Base-by-base conservation (phyloP, 768 basidiomycete genomes). In the Hypholoma fasciculare region DNA sequence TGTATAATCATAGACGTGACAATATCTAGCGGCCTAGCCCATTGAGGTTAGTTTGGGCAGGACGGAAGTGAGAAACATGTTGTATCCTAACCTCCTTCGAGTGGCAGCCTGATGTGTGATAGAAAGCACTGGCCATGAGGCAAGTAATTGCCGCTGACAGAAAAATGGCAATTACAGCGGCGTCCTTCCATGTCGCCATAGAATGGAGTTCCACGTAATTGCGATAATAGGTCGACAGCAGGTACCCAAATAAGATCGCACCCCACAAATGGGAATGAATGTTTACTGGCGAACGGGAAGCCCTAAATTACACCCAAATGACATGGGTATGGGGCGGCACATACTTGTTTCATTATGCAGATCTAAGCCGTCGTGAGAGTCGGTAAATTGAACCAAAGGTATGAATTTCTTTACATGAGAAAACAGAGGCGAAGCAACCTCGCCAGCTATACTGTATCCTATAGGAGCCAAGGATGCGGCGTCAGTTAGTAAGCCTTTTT, bases 261-360 rank as follows among this genome's bases (percentile, higher is more conserved):
- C 86, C 90, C 75, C 85, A 81, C 7, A 94, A 75, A 68, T 95
- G 94, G 58, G 81, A 89, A 71, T 93, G 89, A 47, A 95, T 92
- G 72, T 96, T 96, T 56, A 95, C 92, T 91, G 58, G 13, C 26
- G 40, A 62, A 55, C 37, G 53, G 52, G 51, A 46, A 56, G 20
- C 20, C 47, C 50, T 43, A 50, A 14, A 48, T 50, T 16, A 14
- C 51, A 26, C 2, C 23, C 12, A 23, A 23, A 30, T 30, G 48
- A 30, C 36, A 39, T 38, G 12, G 19, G 46, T 27, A 52, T 17
- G 39, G 52, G 46, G 17, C 49, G 36, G 26, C 52, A 66, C 72
- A 56, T 62, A 87, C 90, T 79, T 57, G 88, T 89, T 73, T 91
- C 90, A 63, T 92, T 92, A 70, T 92, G 90, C 57, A 89, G 63